Evolutionary conservation across 2,329 filamentous ascomycete genomes (phyloP), one percentile per base, ranked within the genome.

Genomic region (Arthrocladium fulminans): DNA sequence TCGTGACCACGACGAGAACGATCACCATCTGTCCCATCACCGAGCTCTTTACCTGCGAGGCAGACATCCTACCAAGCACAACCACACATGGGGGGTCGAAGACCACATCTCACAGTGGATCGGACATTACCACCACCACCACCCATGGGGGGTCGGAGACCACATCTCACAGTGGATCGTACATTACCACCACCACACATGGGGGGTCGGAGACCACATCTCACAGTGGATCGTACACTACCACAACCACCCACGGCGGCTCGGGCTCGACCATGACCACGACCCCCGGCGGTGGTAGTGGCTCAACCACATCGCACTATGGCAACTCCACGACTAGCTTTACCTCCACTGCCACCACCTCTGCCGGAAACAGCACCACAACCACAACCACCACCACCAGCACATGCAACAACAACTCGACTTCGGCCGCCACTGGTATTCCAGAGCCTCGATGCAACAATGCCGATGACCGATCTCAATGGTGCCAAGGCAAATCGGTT

Each of bases 11-110:
- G 3, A 55, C 51, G 2, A 44, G 53, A 43, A 57, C 54, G 2
- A 25, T 57, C 13, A 57, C 54, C 10, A 39, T 57, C 29, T 57
- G 54, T 38, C 54, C 54, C 6, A 50, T 57, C 9, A 55, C 54
- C 5, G 51, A 55, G 24, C 35, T 50, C 20, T 52, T 44, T 22
- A 54, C 49, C 25, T 57, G 54, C 44, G 47, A 38, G 2, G 34
- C 47, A 20, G 52, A 35, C 19, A 25, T 29, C 10, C 32, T 37
- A 10, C 40, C 45, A 9, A 34, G 24, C 24, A 9, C 24, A 19
- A 42, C 9, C 10, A 32, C 23, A n/a, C 13, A 34, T 19, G 5
- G 4, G 30, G 23, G 20, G 10, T 6, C 29, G 13, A 10, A 8
- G 20, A 8, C 19, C 10, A 29, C 30, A 46, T 23, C 34, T 9